A percentile compares a stretch with the other conserved stretches of the same genome.
These are phyloP conservation scores for Stachybotrys chartarum DNA, from an alignment of 2,329 filamentous ascomycete species.

Conservation along the genomic window DNA sequence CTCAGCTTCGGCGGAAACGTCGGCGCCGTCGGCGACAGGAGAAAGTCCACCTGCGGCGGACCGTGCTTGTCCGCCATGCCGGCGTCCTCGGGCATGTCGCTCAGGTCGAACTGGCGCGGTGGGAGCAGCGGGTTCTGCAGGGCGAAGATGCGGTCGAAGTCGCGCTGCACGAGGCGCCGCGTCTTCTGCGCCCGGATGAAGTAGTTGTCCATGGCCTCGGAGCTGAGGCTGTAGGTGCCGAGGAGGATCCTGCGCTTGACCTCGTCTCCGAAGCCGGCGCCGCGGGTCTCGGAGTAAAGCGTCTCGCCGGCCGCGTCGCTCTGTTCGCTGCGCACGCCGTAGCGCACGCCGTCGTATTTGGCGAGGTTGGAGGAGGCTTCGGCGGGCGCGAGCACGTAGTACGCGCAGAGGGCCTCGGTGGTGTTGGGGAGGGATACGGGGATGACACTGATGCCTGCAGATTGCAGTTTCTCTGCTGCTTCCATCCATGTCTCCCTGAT, in stretches of 20 bases:
- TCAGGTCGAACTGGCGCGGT: conserved; percentile 46
- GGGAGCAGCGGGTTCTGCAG: conserved; percentile 60
- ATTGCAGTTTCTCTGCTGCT: conserved; percentile 52
- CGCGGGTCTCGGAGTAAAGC: conserved; percentile 71
- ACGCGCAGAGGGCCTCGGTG: conserved; percentile 78
- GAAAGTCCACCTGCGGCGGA: conserved; percentile 67
- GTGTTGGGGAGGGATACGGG: conserved; percentile 78
- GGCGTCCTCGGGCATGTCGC: conserved; percentile 49
- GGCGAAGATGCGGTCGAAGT: conserved; percentile 77
- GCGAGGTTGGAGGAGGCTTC: conserved; percentile 94
- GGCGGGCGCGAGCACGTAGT: conserved; percentile 91
- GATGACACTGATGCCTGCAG: conserved; percentile 63
- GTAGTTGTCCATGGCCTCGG: conserved; percentile 89
- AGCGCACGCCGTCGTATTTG: conserved; percentile 95
- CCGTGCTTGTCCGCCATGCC: conserved; percentile 48
- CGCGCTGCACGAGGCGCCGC: conserved; percentile 71
- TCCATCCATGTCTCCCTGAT: conserved; percentile 65
- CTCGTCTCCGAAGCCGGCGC: conserved; percentile 71
- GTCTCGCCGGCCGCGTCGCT: conserved; percentile 52
- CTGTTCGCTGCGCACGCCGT: conserved; percentile 54
- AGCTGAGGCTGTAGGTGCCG: conserved; percentile 84
- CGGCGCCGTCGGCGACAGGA: conserved; percentile 83
- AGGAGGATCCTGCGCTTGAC: conserved; percentile 82
- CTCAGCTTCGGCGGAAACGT: conserved; percentile 61
- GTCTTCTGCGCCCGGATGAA: conserved; percentile 91